phyloP scores from a whole-genome alignment of 352 stramenopile genomes.

The Pythium dissotocum region DNA sequence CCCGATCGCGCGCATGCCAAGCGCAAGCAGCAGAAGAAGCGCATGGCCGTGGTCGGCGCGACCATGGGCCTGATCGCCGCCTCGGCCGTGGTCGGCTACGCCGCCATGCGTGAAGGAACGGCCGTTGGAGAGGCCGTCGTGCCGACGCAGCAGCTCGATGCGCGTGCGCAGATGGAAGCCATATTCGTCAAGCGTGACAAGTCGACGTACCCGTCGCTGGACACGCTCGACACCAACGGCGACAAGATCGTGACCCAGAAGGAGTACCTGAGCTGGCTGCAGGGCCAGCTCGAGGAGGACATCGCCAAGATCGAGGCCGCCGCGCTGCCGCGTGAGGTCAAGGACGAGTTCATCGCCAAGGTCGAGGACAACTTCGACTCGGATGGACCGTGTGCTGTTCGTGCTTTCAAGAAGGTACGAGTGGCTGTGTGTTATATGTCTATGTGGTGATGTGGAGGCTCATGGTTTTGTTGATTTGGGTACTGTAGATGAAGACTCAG shows the following conservation, averaged over 20 bases:
- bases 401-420: slow-evolving; percentile 44
- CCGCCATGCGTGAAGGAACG: slow-evolving; percentile 26
- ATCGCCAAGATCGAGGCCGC: slow-evolving; percentile 30
- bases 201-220: slow-evolving; percentile 41
- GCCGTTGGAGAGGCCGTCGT: slow-evolving; percentile 1
- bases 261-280: slow-evolving; percentile 42
- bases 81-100: slow-evolving; percentile 44
- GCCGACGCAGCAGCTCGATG: slow-evolving; percentile 33
- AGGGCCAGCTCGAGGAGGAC: slow-evolving; percentile 29
- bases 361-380: slow-evolving; percentile 42
- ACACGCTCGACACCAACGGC: slow-evolving; percentile 36
- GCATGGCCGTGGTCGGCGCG: slow-evolving; percentile 40
- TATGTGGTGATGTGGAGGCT: background rate
- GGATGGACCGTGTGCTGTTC: slow-evolving; percentile 39
- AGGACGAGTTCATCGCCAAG: slow-evolving; percentile 36
- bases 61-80: slow-evolving; percentile 41
- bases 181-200: slow-evolving; percentile 42
- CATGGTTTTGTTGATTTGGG: background rate
- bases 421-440: background rate
- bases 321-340: slow-evolving; percentile 38
- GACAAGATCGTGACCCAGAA: slow-evolving; percentile 37
- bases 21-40: slow-evolving; percentile 49
- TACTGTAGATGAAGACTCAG: slow-evolving; percentile 32
- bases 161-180: slow-evolving; percentile 26
- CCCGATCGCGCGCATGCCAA: slow-evolving; percentile 39